Conservation (phyloP, 129 eudicot species). For the Ambrosia trifida region DNA sequence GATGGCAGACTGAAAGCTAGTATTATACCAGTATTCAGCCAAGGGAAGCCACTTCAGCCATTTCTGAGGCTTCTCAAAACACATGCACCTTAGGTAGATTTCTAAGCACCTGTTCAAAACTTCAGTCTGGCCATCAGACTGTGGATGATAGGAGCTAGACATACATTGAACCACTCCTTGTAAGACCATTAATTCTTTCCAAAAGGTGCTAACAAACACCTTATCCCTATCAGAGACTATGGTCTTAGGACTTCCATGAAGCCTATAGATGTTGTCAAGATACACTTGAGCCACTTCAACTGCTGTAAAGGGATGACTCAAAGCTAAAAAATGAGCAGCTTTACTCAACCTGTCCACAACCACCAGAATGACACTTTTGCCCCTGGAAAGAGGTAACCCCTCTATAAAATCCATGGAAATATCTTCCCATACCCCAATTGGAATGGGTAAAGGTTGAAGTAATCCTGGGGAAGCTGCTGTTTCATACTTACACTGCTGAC, state of each 20-base stretch:
- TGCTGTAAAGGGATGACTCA: not conserved
- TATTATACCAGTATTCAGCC: slow-evolving; percentile 2
- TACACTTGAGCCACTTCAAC: not conserved
- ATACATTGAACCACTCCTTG: not conserved
- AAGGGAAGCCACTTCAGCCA: not conserved
- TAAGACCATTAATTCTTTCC: not conserved
- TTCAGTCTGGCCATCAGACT: not conserved
- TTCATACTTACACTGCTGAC: too few relatives aligned
- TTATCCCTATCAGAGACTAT: not conserved
- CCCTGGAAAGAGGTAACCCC: too few relatives aligned
- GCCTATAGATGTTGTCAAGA: not conserved
- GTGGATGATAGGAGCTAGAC: slow-evolving; percentile 1
- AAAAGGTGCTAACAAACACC: not conserved
- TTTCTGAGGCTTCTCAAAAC: not conserved
- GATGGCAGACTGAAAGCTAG: not conserved
- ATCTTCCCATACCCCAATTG: too few relatives aligned
- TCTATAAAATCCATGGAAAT: too few relatives aligned
- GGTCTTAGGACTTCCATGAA: not conserved
- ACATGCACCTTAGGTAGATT: not conserved
- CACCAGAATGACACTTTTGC: too few relatives aligned
- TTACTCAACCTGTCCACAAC: not conserved
- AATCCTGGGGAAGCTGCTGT: too few relatives aligned
- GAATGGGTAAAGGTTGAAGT: too few relatives aligned
- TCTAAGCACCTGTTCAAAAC: not conserved
- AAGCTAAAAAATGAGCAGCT: not conserved